These are phyloP conservation scores for Colletotrichum sp. DNA, from an alignment of 2,329 filamentous ascomycete genomes.

Conservation along the genomic window DNA sequence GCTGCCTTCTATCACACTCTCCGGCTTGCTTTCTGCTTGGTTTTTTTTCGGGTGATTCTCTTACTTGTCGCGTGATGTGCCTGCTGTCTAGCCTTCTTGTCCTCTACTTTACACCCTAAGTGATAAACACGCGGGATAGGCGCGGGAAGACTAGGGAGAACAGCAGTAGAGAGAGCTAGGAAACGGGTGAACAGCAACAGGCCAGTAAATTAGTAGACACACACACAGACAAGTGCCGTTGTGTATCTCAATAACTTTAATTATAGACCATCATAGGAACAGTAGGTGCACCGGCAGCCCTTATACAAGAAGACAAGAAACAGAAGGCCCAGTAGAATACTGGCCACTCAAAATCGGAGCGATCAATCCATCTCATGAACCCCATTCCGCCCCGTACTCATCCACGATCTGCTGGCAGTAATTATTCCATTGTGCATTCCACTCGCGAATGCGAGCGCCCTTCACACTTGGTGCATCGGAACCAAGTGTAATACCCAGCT, in stretches of 20 bases:
- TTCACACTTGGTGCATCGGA: constrained; percentile 74
- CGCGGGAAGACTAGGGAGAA: not conserved
- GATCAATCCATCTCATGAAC: not conserved
- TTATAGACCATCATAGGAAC: not conserved
- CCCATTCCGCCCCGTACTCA: constrained; percentile 54
- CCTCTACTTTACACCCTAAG: not conserved
- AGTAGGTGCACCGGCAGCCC: not conserved
- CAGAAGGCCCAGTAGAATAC: not conserved
- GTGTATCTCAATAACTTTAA: not conserved
- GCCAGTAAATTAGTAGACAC: not conserved
- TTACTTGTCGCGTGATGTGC: not conserved
- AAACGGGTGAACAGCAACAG: not conserved
- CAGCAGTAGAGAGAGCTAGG: not conserved
- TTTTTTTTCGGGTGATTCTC: not conserved
- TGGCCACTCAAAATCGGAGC: not conserved
- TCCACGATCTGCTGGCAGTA: constrained; percentile 91
- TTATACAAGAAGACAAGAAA: not conserved
- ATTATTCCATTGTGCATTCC: constrained; percentile 83
- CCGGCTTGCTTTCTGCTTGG: not conserved
- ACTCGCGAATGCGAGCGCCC: constrained; percentile 76
- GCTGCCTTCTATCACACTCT: not conserved
- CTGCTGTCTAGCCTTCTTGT: not conserved
- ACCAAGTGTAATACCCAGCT: constrained; percentile 74
- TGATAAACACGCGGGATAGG: not conserved
- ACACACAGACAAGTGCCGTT: not conserved